Evolutionary conservation across 1,284 basidiomycete species (phyloP).

Genomic region (Phellopilus nigrolimitatus): DNA sequence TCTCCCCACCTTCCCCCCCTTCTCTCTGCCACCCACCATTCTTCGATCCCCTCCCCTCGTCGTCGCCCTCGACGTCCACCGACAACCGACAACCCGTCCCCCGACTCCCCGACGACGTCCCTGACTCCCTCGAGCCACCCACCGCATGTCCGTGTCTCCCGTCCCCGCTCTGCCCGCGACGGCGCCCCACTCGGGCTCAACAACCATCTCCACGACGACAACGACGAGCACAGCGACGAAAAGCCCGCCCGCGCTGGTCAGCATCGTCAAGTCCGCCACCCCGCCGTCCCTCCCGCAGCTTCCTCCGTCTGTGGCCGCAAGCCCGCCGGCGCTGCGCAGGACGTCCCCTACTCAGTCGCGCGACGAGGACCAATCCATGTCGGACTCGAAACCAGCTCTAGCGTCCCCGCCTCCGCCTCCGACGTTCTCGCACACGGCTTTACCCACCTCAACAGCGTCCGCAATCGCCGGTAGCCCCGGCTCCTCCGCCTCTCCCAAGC

Average conservation of each 20-base stretch:
- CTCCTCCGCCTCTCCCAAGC: too few relatives aligned
- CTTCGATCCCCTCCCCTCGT: neutral
- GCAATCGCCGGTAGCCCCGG: too few relatives aligned
- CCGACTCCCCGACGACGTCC: too few relatives aligned
- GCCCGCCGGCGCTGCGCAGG: neutral
- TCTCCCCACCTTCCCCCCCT: neutral
- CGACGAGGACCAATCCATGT: neutral
- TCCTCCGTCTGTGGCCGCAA: neutral
- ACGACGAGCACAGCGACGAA: neutral
- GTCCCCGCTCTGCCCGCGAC: neutral
- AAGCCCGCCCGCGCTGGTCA: neutral
- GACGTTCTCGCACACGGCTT: too few relatives aligned
- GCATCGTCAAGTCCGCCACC: neutral
- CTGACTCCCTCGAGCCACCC: too few relatives aligned
- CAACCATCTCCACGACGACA: neutral
- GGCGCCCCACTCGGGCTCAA: neutral
- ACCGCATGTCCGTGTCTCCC: neutral
- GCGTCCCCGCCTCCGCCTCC: too few relatives aligned
- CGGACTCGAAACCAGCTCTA: too few relatives aligned
- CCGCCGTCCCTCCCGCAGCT: neutral
- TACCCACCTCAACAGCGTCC: too few relatives aligned
- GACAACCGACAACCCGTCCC: too few relatives aligned
- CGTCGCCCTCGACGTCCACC: neutral
- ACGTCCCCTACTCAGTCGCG: neutral
- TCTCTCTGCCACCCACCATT: neutral